Evolutionary conservation across 441 rosid species (phyloP).

Genomic region (Pelargonium citronellum): DNA sequence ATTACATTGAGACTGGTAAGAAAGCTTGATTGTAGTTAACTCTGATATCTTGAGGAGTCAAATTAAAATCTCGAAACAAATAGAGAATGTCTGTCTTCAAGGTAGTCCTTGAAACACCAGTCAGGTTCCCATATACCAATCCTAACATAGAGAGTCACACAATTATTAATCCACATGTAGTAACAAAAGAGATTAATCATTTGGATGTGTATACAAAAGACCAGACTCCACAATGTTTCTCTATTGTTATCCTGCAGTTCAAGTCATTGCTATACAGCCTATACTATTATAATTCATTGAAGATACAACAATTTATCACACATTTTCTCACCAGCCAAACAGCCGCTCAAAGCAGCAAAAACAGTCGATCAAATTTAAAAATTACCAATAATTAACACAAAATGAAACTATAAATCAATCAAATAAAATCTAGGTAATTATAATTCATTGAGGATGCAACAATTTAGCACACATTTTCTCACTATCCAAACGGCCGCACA

Average conservation of each 20-base stretch:
- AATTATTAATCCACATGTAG: neutral
- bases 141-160: constrained; percentile 29
- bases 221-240: too few species aligned
- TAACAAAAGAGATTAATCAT: neutral
- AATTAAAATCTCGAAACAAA: constrained; percentile 52
- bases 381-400: neutral
- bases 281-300: neutral
- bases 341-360: neutral
- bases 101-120: constrained; percentile 38
- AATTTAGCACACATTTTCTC: neutral
- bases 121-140: constrained; percentile 44
- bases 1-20: constrained; percentile 42
- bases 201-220: too few species aligned
- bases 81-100: constrained; percentile 59
- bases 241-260: too few species aligned
- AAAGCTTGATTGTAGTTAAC: constrained; percentile 42
- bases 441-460: neutral
- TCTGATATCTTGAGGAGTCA: constrained; percentile 55
- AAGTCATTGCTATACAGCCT: too few species aligned
- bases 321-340: constrained; percentile 3
- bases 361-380: neutral
- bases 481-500: constrained; percentile 1
- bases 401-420: too few species aligned
- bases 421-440: neutral
- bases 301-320: neutral